Base-by-base conservation (phyloP, 148 eudicot genomes). In the Silene uniflora region DNA sequence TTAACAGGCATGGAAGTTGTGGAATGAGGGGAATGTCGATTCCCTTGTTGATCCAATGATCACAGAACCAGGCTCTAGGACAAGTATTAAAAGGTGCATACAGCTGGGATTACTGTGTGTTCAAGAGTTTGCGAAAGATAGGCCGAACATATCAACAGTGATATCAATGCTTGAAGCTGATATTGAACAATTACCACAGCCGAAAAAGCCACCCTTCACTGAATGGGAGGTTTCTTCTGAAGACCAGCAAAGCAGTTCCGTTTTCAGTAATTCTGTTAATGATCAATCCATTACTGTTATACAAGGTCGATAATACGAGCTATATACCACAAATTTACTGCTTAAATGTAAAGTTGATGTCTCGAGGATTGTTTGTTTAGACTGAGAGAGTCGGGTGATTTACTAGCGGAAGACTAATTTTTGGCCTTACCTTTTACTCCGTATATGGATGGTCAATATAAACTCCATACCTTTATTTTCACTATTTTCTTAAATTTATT, bases 31-130 rank as follows among this genome's bases (percentile, higher is more conserved):
- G 27, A 69, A 77, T 19, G 61, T 61, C 13, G 62, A 73, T 21
- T 17, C 74, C 22, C 56, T 81, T 16, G 77, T 81, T 25, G 83
- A 81, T 72, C 83, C 80, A 14, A 42, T 69, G 32, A 61, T 76
- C 32, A 23, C 68, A 14, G 75, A 77, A 11, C 83, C 77, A 35
- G 4, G 39, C 39, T 78, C 58, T 46, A 19, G 58, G 21, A 70
- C 52, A 62, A 65, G 73, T 32, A 64, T 78, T 32, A 49, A 70
- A 64, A 82, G 71, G 75, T 78, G 84, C 81, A 82, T 82, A 78
- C 84, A 82, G 42, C 64, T 82, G 22, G 84, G 81, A 67, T 67
- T 82, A 64, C 44, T 82, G 72, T 82, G 84, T 19, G 84, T 82
- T 62, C 84, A 82, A 19, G 84, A 78, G 25, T 32, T 65, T 0